phyloP scores from a whole-genome alignment of 1,284 basidiomycete species.

The Sporisorium iseilematis-ciliati region DNA sequence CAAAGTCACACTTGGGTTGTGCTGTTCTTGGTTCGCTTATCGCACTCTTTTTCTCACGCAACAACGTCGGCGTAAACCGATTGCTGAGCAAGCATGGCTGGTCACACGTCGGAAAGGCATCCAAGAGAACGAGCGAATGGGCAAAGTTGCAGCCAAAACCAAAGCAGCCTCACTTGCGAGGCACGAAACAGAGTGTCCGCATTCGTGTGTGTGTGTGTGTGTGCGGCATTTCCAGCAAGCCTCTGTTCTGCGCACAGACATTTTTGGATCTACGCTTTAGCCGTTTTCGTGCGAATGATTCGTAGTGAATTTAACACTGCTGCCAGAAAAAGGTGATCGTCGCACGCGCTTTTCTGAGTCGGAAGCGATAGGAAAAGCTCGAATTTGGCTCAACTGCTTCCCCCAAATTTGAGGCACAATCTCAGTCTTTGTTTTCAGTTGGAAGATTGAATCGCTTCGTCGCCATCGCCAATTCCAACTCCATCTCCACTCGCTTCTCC shows the following conservation, averaged over 20 bases:
- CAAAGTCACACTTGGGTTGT: too few species aligned
- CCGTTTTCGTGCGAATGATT: conserved; percentile 3
- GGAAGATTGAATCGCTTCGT: neutral
- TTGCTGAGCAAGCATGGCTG: too few species aligned
- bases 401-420: neutral
- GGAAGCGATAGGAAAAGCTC: conserved; percentile 16
- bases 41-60: too few species aligned
- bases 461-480: conserved; percentile 12
- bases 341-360: conserved; percentile 9
- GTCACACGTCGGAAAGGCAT: too few species aligned
- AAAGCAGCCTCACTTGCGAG: neutral
- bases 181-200: neutral
- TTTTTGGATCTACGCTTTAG: neutral
- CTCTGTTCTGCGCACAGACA: conserved; percentile 13
- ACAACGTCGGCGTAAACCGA: neutral
- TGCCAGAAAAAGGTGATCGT: conserved; percentile 7
- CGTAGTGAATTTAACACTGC: neutral
- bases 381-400: neutral
- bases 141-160: too few species aligned
- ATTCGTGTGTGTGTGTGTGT: neutral
- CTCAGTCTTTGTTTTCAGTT: conserved; percentile 4
- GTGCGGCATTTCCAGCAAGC: too few species aligned
- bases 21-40: too few species aligned
- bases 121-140: neutral
- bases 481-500: conserved; percentile 8